Conservation (phyloP, 768 basidiomycete genomes). For the Xanthoconium stramineum region DNA sequence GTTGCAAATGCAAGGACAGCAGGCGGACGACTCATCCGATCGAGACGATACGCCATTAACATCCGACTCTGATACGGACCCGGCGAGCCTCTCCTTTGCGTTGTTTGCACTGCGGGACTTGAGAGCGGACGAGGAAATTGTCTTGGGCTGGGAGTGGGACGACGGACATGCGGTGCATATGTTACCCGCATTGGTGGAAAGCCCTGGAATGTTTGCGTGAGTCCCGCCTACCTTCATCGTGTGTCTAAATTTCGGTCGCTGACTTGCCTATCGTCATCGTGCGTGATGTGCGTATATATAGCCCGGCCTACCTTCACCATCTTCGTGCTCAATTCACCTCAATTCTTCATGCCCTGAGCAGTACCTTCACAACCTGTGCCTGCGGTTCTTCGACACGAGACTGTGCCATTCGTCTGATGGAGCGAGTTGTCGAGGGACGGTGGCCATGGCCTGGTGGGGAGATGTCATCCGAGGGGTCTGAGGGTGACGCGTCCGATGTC, state of each 20-base stretch:
- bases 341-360: constrained; percentile 65
- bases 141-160: constrained; percentile 97
- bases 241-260: constrained; percentile 3
- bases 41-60: constrained; percentile 14
- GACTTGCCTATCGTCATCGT: neutral
- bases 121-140: constrained; percentile 77
- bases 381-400: constrained; percentile 61
- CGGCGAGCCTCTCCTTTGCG: constrained; percentile 60
- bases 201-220: constrained; percentile 57
- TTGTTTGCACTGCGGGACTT: constrained; percentile 78
- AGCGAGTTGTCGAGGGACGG: constrained; percentile 51
- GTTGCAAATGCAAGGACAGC: constrained; percentile 9
- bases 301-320: constrained; percentile 46
- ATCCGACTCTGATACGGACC: constrained; percentile 25
- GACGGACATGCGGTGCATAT: constrained; percentile 83
- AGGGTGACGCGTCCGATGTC: constrained; percentile 17
- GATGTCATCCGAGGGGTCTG: constrained; percentile 22
- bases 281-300: constrained; percentile 19
- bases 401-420: constrained; percentile 65
- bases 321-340: constrained; percentile 65
- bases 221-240: constrained; percentile 23
- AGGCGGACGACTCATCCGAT: constrained; percentile 15
- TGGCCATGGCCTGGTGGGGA: constrained; percentile 33
- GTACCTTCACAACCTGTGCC: constrained; percentile 73
- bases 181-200: constrained; percentile 63